phyloP scores from a whole-genome alignment of 2,329 filamentous ascomycete species.

The Phaeosphaeria sp. region DNA sequence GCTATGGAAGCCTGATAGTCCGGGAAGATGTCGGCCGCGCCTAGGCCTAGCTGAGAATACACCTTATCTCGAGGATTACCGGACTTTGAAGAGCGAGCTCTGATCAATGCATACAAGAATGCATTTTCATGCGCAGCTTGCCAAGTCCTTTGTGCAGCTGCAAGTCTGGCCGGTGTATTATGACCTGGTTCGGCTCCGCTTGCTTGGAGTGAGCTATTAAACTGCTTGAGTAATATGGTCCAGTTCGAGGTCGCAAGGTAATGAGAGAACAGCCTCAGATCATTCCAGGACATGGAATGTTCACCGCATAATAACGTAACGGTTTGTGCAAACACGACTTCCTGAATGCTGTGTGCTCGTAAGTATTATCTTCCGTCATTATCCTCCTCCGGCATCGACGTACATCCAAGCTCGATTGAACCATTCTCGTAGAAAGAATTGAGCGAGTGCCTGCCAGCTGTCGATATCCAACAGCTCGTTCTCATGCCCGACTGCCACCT shows the following conservation, averaged over 20 bases:
- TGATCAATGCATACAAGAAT: conserved; percentile 21
- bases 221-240: conserved; percentile 6
- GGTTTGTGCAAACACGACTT: conserved; percentile 14
- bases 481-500: neutral
- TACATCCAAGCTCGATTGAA: conserved; percentile 18
- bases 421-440: conserved; percentile 16
- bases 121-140: conserved; percentile 7
- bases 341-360: conserved; percentile 9
- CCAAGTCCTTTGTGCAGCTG: conserved; percentile 10
- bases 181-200: neutral
- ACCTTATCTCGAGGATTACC: conserved; percentile 26
- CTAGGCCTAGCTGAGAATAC: conserved; percentile 21
- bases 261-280: conserved; percentile 5
- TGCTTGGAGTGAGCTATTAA: neutral
- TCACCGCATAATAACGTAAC: conserved; percentile 15
- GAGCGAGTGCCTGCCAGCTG: conserved; percentile 14
- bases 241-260: conserved; percentile 17
- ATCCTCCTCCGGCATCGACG: neutral
- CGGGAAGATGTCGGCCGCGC: conserved; percentile 12
- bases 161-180: conserved; percentile 12
- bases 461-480: conserved; percentile 1
- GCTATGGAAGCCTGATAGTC: conserved; percentile 9
- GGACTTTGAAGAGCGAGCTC: conserved; percentile 14
- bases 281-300: conserved; percentile 11
- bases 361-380: neutral